Evolutionary conservation across 2,329 filamentous ascomycete genomes (phyloP), one percentile per base, ranked within the genome.

Genomic region (Botrytis fabae): DNA sequence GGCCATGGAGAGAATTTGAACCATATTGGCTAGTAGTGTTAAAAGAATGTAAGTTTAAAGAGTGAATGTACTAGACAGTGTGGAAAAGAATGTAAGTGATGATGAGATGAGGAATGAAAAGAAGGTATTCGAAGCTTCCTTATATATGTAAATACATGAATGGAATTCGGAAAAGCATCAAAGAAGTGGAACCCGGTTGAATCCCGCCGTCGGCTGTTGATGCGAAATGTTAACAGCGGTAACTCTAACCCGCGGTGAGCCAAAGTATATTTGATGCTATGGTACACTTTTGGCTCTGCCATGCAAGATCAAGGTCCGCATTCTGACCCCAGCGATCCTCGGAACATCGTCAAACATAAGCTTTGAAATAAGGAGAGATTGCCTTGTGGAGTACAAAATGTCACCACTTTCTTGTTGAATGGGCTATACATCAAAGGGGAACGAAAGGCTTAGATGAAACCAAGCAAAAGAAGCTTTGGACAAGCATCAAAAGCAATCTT

Each of bases 1-100:
- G 35, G 76, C 59, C 48, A 74, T 71, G 20, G 77, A 75, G 20
- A 69, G 46, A 48, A 77, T 38, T 66, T 78, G 77, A 77, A 78
- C 74, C 77, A 78, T 78, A 28, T 75, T 77, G 72, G 70, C 65
- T 61, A 54, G 54, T 73, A 69, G 32, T 22, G 68, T 38, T 32
- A 72, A 72, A 72, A 38, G 64, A 73, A 57, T 70, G 57, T 54
- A 46, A 61, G 3, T 57, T 57, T 28, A 57, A 69, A 62, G 46
- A 66, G 35, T 69, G 65, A 57, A 69, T 57, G 38, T 69, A 44
- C 65, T 69, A 57, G 35, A 59, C 48, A 57, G n/a, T 59, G 25
- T 69, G n/a, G n/a, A 57, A 54, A 59, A 51, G 51, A 60, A 68
- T 60, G 61, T 59, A 60, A 68, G 35, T 51, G 63, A 72, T 68